Evolutionary conservation across 129 eudicot species (phyloP).

Genomic region (Tanacetum coccineum): DNA sequence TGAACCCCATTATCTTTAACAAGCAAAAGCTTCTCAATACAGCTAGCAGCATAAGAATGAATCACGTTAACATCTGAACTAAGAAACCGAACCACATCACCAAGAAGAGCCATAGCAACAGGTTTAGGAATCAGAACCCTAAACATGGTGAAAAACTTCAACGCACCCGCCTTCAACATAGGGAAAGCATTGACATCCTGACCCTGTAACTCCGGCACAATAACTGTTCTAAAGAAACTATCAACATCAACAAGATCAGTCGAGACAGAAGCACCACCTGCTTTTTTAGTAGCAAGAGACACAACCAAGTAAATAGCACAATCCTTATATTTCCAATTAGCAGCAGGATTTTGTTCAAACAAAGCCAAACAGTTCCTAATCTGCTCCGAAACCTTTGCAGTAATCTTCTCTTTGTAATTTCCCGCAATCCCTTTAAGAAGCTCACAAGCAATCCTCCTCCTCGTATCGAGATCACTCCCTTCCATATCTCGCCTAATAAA

Average conservation of each 20-base stretch:
- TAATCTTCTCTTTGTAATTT: conserved; percentile 68
- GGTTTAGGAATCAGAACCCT: conserved; percentile 69
- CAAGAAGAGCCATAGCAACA: conserved; percentile 61
- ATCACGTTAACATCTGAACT: conserved; percentile 76
- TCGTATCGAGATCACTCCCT: conserved; percentile 91
- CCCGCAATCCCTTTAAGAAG: conserved; percentile 88
- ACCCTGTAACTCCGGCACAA: conserved; percentile 78
- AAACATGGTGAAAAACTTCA: conserved; percentile 80
- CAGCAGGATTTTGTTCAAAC: conserved; percentile 65
- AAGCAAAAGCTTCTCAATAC: conserved; percentile 82
- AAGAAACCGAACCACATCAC: conserved; percentile 76
- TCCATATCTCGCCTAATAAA: conserved; percentile 91
- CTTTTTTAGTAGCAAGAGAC: conserved; percentile 66
- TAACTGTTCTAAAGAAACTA: conserved; percentile 66
- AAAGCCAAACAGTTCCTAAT: conserved; percentile 52
- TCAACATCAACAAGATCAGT: conserved; percentile 85
- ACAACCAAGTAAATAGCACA: conserved; percentile 92
- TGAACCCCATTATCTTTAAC: conserved; percentile 75
- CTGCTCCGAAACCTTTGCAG: conserved; percentile 56
- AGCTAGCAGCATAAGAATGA: conserved; percentile 98
- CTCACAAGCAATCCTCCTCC: conserved; percentile 97
- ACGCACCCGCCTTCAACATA: conserved; percentile 86
- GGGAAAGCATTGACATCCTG: conserved; percentile 77
- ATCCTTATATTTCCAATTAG: conserved; percentile 88
- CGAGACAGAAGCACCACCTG: conserved; percentile 66